Evolutionary conservation across 768 basidiomycete genomes (phyloP).

Genomic region (Inosperma sp.): DNA sequence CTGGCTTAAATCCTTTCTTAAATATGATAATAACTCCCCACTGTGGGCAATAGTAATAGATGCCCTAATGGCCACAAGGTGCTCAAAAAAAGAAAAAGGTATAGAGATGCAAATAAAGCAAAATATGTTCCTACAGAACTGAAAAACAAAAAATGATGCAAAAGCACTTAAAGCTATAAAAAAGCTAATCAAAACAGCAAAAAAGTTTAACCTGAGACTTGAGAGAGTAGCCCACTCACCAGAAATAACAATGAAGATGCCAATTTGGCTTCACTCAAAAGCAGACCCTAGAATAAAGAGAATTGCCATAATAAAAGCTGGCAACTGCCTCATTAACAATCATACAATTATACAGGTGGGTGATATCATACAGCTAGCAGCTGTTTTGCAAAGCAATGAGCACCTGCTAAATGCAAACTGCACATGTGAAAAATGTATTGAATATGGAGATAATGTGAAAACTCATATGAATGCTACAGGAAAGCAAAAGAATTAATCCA

Average conservation of each 20-base stretch:
- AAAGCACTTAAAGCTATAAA: slow-evolving; percentile 13
- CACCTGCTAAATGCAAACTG: background rate
- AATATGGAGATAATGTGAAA: slow-evolving; percentile 9
- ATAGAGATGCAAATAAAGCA: slow-evolving; percentile 2
- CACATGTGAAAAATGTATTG: slow-evolving; percentile 6
- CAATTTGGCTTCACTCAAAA: slow-evolving; percentile 32
- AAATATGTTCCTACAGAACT: slow-evolving; percentile 27
- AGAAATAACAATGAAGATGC: slow-evolving; percentile 14
- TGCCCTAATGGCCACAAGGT: slow-evolving; percentile 14
- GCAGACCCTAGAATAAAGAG: background rate
- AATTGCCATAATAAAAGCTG: background rate
- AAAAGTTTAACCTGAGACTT: slow-evolving; percentile 16
- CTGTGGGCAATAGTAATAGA: slow-evolving; percentile 31
- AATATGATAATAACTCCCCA: slow-evolving; percentile 14
- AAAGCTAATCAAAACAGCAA: slow-evolving; percentile 18
- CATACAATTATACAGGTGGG: slow-evolving; percentile 16
- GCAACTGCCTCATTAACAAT: slow-evolving; percentile 14
- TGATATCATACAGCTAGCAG: slow-evolving; percentile 5
- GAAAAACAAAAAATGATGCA: slow-evolving; percentile 10
- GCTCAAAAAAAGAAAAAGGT: background rate
- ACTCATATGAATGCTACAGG: slow-evolving; percentile 16
- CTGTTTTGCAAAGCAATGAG: background rate
- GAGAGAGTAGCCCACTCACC: slow-evolving; percentile 13
- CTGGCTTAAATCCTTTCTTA: slow-evolving; percentile 23
- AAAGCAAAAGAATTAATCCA: slow-evolving; percentile 14